These are phyloP conservation scores for Exophiala viscosa DNA, from an alignment of 2,329 filamentous ascomycete species.

Conservation along the genomic window DNA sequence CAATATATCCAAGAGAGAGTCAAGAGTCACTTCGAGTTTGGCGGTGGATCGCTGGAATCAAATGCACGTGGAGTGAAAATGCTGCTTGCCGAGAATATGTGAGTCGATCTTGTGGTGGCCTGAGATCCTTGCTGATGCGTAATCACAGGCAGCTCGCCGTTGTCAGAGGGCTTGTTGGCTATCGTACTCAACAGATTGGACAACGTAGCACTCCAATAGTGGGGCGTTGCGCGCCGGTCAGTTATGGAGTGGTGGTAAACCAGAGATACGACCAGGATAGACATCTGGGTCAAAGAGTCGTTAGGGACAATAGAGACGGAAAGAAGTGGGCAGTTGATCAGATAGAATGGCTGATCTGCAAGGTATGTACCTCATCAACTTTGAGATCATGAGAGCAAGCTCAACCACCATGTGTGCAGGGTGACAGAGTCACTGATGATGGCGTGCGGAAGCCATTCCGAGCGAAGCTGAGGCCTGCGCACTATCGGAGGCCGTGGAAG, in stretches of 20 bases:
- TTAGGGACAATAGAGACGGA: slow-evolving; percentile 33
- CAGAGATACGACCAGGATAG: slow-evolving; percentile 31
- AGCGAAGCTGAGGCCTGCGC: slow-evolving; percentile 23
- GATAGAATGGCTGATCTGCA: slow-evolving; percentile 36
- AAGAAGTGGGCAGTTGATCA: slow-evolving; percentile 34
- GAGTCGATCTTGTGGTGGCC: too few relatives aligned
- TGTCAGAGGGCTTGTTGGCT: slow-evolving; percentile 35
- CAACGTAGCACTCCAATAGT: slow-evolving; percentile 31
- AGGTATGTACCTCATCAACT: slow-evolving; percentile 25
- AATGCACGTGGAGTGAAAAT: too few relatives aligned
- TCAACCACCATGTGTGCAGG: background rate
- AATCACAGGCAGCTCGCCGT: slow-evolving; percentile 34
- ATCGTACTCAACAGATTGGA: slow-evolving; percentile 34
- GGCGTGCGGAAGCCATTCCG: slow-evolving; percentile 24
- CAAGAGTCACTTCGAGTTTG: slow-evolving; percentile 25
- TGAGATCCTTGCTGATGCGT: slow-evolving; percentile 33
- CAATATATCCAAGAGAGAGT: slow-evolving; percentile 32
- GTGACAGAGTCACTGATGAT: slow-evolving; percentile 14
- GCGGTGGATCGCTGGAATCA: too few relatives aligned
- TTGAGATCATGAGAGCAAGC: background rate
- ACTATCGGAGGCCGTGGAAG: slow-evolving; percentile 28
- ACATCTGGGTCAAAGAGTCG: slow-evolving; percentile 31
- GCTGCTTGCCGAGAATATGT: too few relatives aligned
- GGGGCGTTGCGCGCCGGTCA: slow-evolving; percentile 34
- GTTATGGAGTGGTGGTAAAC: slow-evolving; percentile 37